Evolutionary conservation across 768 basidiomycete species (phyloP).

Genomic region (Mycena haematopus): DNA sequence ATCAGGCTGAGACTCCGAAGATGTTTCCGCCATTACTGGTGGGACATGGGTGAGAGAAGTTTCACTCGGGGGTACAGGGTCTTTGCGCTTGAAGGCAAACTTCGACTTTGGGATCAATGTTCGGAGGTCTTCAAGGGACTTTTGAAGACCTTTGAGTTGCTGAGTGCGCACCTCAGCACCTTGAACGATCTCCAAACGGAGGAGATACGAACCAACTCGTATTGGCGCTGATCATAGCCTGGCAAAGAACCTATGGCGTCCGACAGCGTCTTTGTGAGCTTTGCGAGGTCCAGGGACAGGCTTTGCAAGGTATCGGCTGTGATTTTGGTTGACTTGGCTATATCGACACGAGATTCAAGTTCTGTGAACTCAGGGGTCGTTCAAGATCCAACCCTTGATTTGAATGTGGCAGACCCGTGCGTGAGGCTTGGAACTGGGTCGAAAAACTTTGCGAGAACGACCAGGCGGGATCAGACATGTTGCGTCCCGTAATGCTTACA

Average conservation of each 20-base stretch:
- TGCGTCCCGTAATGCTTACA: too few relatives aligned
- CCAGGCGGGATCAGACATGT: constrained; percentile 44
- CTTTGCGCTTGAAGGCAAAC: constrained; percentile 70
- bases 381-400: constrained; percentile 27
- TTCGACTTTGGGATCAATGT: constrained; percentile 57
- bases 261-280: constrained; percentile 64
- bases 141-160: constrained; percentile 74
- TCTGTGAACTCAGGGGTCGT: constrained; percentile 42
- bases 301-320: constrained; percentile 46
- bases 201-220: constrained; percentile 62
- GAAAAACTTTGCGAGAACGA: constrained; percentile 59
- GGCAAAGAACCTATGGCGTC: constrained; percentile 73
- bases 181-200: constrained; percentile 2
- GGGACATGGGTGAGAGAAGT: constrained; percentile 22
- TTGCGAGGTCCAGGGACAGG: constrained; percentile 58
- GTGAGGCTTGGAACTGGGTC: constrained; percentile 54
- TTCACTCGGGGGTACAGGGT: constrained; percentile 15
- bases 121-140: constrained; percentile 57
- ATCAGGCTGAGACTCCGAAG: background rate
- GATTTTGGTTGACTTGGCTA: constrained; percentile 38
- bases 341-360: constrained; percentile 53
- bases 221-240: constrained; percentile 76
- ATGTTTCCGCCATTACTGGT: constrained; percentile 3
- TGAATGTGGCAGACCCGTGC: constrained; percentile 51
- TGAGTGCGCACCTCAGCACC: constrained; percentile 39